phyloP scores from a whole-genome alignment of 306 rosid genomes.

The Prunus mira region DNA sequence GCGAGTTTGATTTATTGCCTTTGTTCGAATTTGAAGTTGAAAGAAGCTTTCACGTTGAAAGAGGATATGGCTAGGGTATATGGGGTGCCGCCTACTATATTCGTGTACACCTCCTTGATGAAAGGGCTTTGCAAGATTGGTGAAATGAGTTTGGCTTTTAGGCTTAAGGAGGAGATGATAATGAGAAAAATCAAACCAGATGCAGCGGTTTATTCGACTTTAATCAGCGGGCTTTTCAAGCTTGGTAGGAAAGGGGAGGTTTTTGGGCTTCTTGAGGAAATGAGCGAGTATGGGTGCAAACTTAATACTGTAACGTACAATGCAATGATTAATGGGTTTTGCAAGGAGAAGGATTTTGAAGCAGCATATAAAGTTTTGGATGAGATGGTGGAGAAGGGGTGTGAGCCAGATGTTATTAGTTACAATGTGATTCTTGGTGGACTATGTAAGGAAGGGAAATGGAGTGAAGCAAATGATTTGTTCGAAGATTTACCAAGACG shows the following conservation, averaged over 20 bases:
- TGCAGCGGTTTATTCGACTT: constrained; percentile 46
- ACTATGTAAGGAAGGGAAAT: constrained; percentile 54
- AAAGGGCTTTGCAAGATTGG: constrained; percentile 55
- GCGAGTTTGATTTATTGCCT: constrained; percentile 51
- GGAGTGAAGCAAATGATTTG: constrained; percentile 63
- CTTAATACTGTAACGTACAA: constrained; percentile 65
- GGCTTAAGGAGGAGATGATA: constrained; percentile 67
- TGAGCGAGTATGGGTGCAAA: constrained; percentile 47
- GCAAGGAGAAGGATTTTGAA: constrained; percentile 53
- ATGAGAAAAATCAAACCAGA: constrained; percentile 39
- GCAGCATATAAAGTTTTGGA: constrained; percentile 54
- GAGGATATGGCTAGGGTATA: constrained; percentile 42
- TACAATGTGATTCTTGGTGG: constrained; percentile 60
- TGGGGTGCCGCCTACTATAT: constrained; percentile 40
- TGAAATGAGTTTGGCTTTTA: constrained; percentile 43
- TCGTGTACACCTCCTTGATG: constrained; percentile 46
- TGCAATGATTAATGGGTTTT: constrained; percentile 59
- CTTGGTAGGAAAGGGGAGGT: constrained; percentile 58
- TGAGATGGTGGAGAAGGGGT: constrained; percentile 46
- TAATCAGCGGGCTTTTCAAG: constrained; percentile 47
- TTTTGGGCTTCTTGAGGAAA: constrained; percentile 46
- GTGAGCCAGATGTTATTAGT: constrained; percentile 55
- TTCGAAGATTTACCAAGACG: constrained; percentile 70
- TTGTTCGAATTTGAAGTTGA: constrained; percentile 33
- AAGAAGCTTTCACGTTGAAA: constrained; percentile 54